Conservation (phyloP, 805 yeast species). For the Kodamaea kaohsiungensis region DNA sequence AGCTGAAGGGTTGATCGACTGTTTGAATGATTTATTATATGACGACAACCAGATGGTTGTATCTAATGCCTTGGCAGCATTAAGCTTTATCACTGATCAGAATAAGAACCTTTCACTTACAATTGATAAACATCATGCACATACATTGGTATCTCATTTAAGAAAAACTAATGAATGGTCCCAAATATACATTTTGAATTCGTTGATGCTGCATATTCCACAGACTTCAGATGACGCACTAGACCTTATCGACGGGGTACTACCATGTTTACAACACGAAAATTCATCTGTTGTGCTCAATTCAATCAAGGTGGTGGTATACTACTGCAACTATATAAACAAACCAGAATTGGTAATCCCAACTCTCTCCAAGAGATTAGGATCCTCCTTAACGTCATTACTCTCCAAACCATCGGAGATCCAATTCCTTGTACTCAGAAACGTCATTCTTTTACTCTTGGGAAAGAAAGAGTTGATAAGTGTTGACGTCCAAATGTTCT, state of each 20-base stretch:
- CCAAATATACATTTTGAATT: constrained; percentile 64
- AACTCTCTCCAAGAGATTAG: constrained; percentile 54
- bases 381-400: constrained; percentile 66
- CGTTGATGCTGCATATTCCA: constrained; percentile 72
- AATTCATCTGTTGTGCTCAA: constrained; percentile 82
- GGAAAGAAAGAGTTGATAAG: constrained; percentile 60
- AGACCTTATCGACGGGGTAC: constrained; percentile 58
- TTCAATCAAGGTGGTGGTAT: constrained; percentile 69
- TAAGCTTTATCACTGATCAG: constrained; percentile 63
- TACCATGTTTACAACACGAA: constrained; percentile 77
- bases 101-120: constrained; percentile 50
- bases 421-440: constrained; percentile 79
- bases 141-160: constrained; percentile 35
- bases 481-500: constrained; percentile 77
- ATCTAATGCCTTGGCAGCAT: constrained; percentile 68
- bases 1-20: constrained; percentile 43
- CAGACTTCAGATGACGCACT: constrained; percentile 65
- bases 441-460: constrained; percentile 71
- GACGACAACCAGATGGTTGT: constrained; percentile 64
- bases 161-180: constrained; percentile 64
- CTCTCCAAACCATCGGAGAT: constrained; percentile 78
- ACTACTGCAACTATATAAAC: constrained; percentile 69
- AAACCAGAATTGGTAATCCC: constrained; percentile 58
- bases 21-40: constrained; percentile 52
- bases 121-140: constrained; percentile 49